Evolutionary conservation across 176 grass and related monocot species (phyloP), one percentile per base, ranked within the genome.

Genomic region (Cenchrus americanus): DNA sequence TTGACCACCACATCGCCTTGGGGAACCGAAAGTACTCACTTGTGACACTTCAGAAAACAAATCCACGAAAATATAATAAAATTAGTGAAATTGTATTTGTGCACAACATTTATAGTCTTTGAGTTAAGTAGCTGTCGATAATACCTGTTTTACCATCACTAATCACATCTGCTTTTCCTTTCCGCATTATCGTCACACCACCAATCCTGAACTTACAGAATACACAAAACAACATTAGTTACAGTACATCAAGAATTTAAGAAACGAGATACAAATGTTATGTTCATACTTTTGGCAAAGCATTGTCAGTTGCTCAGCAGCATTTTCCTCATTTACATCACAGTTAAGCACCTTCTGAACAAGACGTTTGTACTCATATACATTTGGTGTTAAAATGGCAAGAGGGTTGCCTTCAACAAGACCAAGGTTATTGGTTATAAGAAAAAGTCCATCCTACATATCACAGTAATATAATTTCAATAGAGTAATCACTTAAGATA

Each of bases 1-100:
- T 90, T 98, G 96, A 85, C 96, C 96, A 62, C 96, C 96, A 83
- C 96, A 98, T 74, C 93, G 89, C 65, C 96, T 92, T 73, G 93
- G 93, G 49, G 96, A 98, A 69, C 96, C 96, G 83, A 89, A 90
- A 57, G 76, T 93, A 88, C 96, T 92, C 50, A 98, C 96, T 78
- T 89, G 90, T 12, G 86, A 87, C 40, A 98, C 96, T 98, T 67
- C 18, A 93, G 65, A 62, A 70, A 63, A 8, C 54, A 72, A 21
- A 79, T 66, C 2, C 61, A 63, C 0, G 62, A 23, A 10, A 23
- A 11, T 22, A 11, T 60, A 23, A 2, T 60, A n/a, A 11, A 60
- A 23, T 7, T 60, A 60, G 23, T 23, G 57, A 60, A 23, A 60
- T 11, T 21, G 8, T 22, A 59, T 59, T 58, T 59, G 19, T 59